These are phyloP conservation scores for Gliomastix tumulicola DNA, from an alignment of 2,329 filamentous ascomycete species.

Conservation along the genomic window DNA sequence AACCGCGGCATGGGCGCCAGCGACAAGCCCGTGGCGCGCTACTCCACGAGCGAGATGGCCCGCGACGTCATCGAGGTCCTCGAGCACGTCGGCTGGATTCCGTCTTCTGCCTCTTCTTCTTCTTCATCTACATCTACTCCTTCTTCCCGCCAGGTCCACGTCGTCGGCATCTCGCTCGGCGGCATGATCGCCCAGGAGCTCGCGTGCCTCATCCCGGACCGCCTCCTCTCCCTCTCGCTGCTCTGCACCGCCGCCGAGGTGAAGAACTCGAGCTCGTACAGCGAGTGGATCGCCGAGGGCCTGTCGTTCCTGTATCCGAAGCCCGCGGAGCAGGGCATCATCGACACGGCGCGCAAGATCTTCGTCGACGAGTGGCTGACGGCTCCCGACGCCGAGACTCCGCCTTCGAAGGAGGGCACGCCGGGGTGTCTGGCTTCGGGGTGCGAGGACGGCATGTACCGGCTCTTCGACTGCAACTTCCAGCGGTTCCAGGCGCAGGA, in stretches of 20 bases:
- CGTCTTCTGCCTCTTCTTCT: no score
- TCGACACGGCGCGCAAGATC: constrained; percentile 56
- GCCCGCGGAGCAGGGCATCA: constrained; percentile 58
- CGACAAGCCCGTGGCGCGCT: constrained; percentile 69
- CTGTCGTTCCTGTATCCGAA: constrained; percentile 60
- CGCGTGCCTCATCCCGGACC: constrained; percentile 41
- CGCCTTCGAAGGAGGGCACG: constrained; percentile 38
- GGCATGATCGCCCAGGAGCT: constrained; percentile 92
- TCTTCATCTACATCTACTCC: no score
- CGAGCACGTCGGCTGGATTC: constrained; percentile 64
- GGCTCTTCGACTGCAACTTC: constrained; percentile 65
- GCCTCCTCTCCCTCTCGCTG: constrained; percentile 50
- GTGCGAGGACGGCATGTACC: constrained; percentile 27
- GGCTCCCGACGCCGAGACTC: constrained; percentile 47
- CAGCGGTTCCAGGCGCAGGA: constrained; percentile 80
- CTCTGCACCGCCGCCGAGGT: constrained; percentile 55
- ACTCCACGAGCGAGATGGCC: constrained; percentile 82
- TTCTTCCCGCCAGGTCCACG: constrained; percentile 44
- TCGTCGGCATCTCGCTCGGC: constrained; percentile 77
- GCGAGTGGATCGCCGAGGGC: constrained; percentile 56
- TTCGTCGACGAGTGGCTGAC: constrained; percentile 60
- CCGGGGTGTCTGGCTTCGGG: constrained; percentile 21
- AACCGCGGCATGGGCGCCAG: constrained; percentile 80
- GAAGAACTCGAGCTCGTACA: constrained; percentile 53
- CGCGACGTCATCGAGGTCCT: constrained; percentile 65